A percentile compares a stretch with the other conserved stretches of the same genome.
phyloP scores from a whole-genome alignment of 805 yeast species.

The Metschnikowia gruessii region DNA sequence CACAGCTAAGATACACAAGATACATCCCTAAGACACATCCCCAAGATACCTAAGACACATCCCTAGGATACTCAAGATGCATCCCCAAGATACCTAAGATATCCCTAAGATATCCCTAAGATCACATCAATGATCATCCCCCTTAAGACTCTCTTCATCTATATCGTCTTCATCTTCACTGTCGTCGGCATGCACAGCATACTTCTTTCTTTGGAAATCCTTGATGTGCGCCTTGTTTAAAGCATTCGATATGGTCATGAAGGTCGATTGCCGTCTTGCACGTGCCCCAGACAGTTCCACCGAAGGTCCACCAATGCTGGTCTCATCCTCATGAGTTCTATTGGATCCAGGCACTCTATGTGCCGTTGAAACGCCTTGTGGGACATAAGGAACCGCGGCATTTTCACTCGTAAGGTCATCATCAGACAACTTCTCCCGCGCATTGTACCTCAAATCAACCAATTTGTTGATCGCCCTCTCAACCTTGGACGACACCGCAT shows the following conservation, averaged over 20 bases:
- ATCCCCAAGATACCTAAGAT: no score
- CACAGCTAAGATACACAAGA: no score
- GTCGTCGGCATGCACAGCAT: conserved; percentile 26
- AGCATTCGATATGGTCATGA: conserved; percentile 49
- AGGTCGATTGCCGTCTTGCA: conserved; percentile 29
- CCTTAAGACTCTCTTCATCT: conserved; percentile 5
- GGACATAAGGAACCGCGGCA: background rate
- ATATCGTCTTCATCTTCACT: conserved; percentile 34
- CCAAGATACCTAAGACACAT: no score
- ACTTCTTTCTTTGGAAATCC: conserved; percentile 73
- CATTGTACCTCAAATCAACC: conserved; percentile 32
- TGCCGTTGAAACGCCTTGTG: conserved; percentile 8
- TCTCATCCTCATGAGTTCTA: conserved; percentile 2
- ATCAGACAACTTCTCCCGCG: conserved; percentile 7
- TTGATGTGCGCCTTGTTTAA: conserved; percentile 77
- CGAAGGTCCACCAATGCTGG: conserved; percentile 3
- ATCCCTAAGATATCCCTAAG: no score
- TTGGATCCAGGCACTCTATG: conserved; percentile 1
- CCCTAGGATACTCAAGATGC: no score
- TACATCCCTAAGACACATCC: no score
- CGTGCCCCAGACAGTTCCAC: conserved; percentile 8
- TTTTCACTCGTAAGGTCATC: conserved; percentile 11
- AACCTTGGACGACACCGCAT: conserved; percentile 43
- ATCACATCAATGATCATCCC: background rate
- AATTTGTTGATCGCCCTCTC: conserved; percentile 36